Evolutionary conservation across 805 yeast genomes (phyloP).

Genomic region (Ogataea parapolymorpha): DNA sequence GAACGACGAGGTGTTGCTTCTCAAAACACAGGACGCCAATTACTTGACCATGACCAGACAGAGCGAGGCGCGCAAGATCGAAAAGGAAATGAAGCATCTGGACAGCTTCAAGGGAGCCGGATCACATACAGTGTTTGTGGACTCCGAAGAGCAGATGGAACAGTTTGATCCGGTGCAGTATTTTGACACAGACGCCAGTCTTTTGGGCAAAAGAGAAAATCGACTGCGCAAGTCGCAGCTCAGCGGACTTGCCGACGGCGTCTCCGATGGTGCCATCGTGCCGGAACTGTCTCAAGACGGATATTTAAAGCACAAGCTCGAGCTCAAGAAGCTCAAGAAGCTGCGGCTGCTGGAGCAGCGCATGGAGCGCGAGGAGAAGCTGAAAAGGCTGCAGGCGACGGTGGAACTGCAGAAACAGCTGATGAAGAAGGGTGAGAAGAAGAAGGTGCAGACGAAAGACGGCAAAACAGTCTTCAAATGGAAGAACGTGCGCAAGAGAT

Average conservation of each 20-base stretch:
- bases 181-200: conserved; percentile 67
- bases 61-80: conserved; percentile 63
- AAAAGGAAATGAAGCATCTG: conserved; percentile 48
- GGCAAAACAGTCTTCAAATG: conserved; percentile 80
- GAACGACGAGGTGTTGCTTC: conserved; percentile 72
- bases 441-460: conserved; percentile 60
- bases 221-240: conserved; percentile 64
- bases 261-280: conserved; percentile 16
- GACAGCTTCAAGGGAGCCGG: conserved; percentile 55
- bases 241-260: conserved; percentile 33
- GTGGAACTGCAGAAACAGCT: conserved; percentile 80
- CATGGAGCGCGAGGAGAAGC: conserved; percentile 65
- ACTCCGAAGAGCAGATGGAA: conserved; percentile 50
- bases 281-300: conserved; percentile 27
- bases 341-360: conserved; percentile 59
- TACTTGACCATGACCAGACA: conserved; percentile 76
- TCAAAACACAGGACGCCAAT: conserved; percentile 88
- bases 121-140: conserved; percentile 84
- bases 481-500: conserved; percentile 72
- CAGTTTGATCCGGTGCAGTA: conserved; percentile 59
- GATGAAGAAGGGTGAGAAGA: conserved; percentile 87
- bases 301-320: conserved; percentile 26
- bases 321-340: conserved; percentile 56
- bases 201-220: conserved; percentile 66
- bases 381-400: conserved; percentile 63